Percentiles rank a stretch among this genome's conserved stretches.
phyloP scores from a whole-genome alignment of 345 rosid species.

The Salix brachista region DNA sequence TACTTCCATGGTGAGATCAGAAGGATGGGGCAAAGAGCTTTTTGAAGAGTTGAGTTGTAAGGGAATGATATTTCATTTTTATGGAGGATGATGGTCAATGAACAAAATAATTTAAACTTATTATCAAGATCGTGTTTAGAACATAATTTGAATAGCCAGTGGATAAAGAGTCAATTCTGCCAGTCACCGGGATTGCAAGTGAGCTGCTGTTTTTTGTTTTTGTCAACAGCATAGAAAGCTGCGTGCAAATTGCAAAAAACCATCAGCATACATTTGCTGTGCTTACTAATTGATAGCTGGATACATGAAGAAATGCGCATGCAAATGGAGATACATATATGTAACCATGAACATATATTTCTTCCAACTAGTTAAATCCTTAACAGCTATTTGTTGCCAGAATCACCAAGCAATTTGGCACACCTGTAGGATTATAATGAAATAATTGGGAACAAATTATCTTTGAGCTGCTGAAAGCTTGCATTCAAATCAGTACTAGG shows the following conservation, averaged over 20 bases:
- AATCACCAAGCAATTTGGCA: not conserved
- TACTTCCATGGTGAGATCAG: not conserved
- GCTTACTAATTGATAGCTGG: not conserved
- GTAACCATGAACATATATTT: not conserved
- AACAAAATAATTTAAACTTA: not conserved
- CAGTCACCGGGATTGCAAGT: not conserved
- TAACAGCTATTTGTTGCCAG: not conserved
- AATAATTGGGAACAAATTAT: not conserved
- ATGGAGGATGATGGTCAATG: too few relatives aligned
- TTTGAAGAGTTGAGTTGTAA: not conserved
- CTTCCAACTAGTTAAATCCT: not conserved
- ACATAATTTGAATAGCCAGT: not conserved
- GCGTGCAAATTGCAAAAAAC: not conserved
- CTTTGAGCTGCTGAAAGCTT: not conserved
- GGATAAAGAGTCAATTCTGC: not conserved
- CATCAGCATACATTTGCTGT: not conserved
- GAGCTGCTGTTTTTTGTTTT: not conserved
- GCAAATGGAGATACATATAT: not conserved
- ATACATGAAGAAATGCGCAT: not conserved
- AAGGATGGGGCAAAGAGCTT: not conserved
- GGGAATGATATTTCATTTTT: not conserved
- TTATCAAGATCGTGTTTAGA: not conserved
- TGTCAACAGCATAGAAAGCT: not conserved
- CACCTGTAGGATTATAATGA: not conserved
- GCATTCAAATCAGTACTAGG: not conserved